Evolutionary conservation across 176 grass and related monocot species (phyloP).

Genomic region (Elaeis guineensis): DNA sequence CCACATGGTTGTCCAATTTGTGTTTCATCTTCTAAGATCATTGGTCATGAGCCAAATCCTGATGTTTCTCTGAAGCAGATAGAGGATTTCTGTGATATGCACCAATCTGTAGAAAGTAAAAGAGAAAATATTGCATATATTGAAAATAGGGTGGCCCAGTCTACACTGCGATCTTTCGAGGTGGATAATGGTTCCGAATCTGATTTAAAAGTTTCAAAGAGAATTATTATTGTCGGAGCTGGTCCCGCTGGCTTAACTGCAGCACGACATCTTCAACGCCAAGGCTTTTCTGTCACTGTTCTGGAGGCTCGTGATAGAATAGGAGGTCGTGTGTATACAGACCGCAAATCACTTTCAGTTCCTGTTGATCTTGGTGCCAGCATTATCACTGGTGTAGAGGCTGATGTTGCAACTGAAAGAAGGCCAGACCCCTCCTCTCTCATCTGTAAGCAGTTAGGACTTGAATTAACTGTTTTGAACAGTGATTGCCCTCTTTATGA

Average conservation of each 20-base stretch:
- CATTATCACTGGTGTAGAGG: conserved; percentile 95
- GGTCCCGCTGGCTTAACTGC: conserved; percentile 93
- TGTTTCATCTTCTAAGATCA: neutral
- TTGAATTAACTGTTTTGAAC: conserved; percentile 83
- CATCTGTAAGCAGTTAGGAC: conserved; percentile 87
- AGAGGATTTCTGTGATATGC: conserved; percentile 11
- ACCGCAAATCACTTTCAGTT: conserved; percentile 78
- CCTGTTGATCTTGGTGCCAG: conserved; percentile 99
- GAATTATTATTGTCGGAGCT: conserved; percentile 75
- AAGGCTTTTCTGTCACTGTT: conserved; percentile 83
- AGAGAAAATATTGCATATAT: neutral
- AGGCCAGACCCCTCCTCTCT: conserved; percentile 87
- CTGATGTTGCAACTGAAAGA: conserved; percentile 93
- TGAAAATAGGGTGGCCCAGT: conserved; percentile 2
- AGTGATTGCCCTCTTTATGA: conserved; percentile 98
- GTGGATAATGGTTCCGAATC: conserved; percentile 24
- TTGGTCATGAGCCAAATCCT: conserved; percentile 14
- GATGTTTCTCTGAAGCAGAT: conserved; percentile 15
- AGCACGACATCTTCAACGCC: conserved; percentile 74
- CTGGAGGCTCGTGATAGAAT: conserved; percentile 89
- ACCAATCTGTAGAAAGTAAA: conserved; percentile 20
- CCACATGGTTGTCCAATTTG: neutral
- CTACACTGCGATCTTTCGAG: conserved; percentile 19
- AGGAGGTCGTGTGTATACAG: conserved; percentile 90
- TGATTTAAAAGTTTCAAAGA: conserved; percentile 27